phyloP scores from a whole-genome alignment of 495 filamentous ascomycete genomes.

The Bathelium albidoporum region DNA sequence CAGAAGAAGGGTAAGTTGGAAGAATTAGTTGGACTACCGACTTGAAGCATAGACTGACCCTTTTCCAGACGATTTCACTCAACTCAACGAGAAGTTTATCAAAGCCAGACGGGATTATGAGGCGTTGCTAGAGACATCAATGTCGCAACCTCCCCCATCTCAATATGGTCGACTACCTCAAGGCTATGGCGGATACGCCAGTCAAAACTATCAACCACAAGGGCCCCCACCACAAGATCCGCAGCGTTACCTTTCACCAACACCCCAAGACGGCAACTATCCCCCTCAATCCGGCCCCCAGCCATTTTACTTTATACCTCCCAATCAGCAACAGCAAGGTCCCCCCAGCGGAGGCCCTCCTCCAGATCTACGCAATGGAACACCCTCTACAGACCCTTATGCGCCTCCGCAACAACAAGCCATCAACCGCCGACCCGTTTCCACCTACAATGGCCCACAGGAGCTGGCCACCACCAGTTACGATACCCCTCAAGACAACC shows the following conservation, averaged over 20 bases:
- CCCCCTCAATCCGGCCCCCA: slow-evolving; percentile 13
- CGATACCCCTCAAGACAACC: slow-evolving; percentile 29
- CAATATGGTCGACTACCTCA: slow-evolving; percentile 29
- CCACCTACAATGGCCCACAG: slow-evolving; percentile 19
- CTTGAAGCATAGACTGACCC: neutral
- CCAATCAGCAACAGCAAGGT: slow-evolving; percentile 9
- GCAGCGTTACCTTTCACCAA: slow-evolving; percentile 23
- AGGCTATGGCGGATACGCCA: slow-evolving; percentile 16
- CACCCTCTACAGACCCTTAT: slow-evolving; percentile 9
- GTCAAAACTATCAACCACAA: slow-evolving; percentile 36
- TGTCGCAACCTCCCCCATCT: slow-evolving; percentile 50
- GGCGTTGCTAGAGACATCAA: slow-evolving; percentile 85
- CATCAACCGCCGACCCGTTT: neutral
- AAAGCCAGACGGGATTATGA: slow-evolving; percentile 96
- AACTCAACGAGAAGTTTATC: slow-evolving; percentile 98
- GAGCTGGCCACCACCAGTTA: slow-evolving; percentile 31
- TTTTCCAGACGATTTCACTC: slow-evolving; percentile 83
- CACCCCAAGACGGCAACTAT: slow-evolving; percentile 24
- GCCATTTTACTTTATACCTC: slow-evolving; percentile 22
- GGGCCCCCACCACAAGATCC: slow-evolving; percentile 24
- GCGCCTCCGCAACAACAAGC: slow-evolving; percentile 1
- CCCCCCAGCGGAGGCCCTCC: neutral
- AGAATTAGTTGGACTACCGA: slow-evolving; percentile 7
- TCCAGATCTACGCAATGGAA: slow-evolving; percentile 16
- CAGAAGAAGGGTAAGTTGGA: slow-evolving; percentile 79